These are phyloP conservation scores for Spathaspora sp. DNA, from an alignment of 1,139 yeast genomes.

Conservation along the genomic window DNA sequence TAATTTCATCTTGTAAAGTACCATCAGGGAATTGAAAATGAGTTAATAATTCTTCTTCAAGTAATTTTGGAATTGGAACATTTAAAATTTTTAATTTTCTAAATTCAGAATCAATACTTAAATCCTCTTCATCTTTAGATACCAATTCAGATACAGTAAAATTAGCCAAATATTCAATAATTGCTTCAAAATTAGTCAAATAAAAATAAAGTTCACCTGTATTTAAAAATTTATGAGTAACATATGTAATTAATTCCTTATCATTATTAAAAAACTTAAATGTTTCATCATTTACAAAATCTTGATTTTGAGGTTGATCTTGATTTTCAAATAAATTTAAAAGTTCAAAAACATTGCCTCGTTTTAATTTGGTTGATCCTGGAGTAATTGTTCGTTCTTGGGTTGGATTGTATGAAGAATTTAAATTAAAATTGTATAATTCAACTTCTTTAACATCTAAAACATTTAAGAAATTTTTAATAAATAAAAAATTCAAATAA, in stretches of 20 bases:
- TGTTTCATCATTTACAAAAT: slow-evolving; percentile 10
- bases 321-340: slow-evolving; percentile 15
- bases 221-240: slow-evolving; percentile 32
- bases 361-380: slow-evolving; percentile 11
- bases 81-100: slow-evolving; percentile 19
- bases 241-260: slow-evolving; percentile 27
- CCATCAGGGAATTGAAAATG: slow-evolving; percentile 35
- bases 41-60: slow-evolving; percentile 31
- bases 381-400: slow-evolving; percentile 11
- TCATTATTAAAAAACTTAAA: slow-evolving; percentile 31
- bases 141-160: slow-evolving; percentile 34
- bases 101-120: slow-evolving; percentile 8
- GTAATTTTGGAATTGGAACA: slow-evolving; percentile 24
- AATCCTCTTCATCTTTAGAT: slow-evolving; percentile 11
- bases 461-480: slow-evolving; percentile 36
- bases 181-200: slow-evolving; percentile 46
- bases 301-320: slow-evolving; percentile 11
- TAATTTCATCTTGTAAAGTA: slow-evolving; percentile 20
- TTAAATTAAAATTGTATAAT: slow-evolving; percentile 14
- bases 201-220: slow-evolving; percentile 41
- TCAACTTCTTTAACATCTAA: slow-evolving; percentile 34
- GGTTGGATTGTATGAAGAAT: slow-evolving; percentile 19
- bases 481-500: slow-evolving; percentile 37
- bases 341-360: slow-evolving; percentile 28
- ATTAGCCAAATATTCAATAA: slow-evolving; percentile 37